phyloP scores from a whole-genome alignment of 768 basidiomycete genomes.

The Leccinum uliginosum region DNA sequence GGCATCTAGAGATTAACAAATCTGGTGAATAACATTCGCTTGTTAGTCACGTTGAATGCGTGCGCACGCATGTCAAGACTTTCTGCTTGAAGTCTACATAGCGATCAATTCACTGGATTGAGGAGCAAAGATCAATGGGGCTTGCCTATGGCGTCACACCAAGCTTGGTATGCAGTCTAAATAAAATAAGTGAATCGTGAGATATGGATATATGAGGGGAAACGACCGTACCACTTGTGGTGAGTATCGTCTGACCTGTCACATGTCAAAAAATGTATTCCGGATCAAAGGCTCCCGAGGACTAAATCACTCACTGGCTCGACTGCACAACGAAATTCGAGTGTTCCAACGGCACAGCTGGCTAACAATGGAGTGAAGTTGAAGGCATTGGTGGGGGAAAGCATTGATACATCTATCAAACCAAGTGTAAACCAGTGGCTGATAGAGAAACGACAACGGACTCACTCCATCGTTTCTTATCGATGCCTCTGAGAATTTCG shows the following conservation, averaged over 20 bases:
- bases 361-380: conserved; percentile 47
- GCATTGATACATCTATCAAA: conserved; percentile 53
- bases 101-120: conserved; percentile 5
- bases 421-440: conserved; percentile 1
- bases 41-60: neutral
- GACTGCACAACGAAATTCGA: conserved; percentile 76
- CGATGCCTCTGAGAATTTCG: conserved; percentile 58
- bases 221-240: conserved; percentile 46
- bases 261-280: conserved; percentile 2
- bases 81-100: conserved; percentile 56
- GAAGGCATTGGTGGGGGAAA: conserved; percentile 54
- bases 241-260: conserved; percentile 51
- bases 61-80: conserved; percentile 55
- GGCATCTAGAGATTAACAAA: conserved; percentile 46
- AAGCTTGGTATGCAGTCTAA: conserved; percentile 65
- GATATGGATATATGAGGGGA: neutral
- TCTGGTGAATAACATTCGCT: neutral
- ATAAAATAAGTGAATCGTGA: neutral
- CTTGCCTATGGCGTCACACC: conserved; percentile 69
- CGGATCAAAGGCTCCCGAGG: neutral
- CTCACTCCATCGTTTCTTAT: conserved; percentile 71
- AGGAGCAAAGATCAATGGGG: neutral
- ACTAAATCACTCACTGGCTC: conserved; percentile 57
- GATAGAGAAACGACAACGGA: conserved; percentile 5
- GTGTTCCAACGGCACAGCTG: conserved; percentile 69